Evolutionary conservation across 1,139 yeast species (phyloP), one percentile per base, ranked within the genome.

Genomic region (Pichia cactophila): DNA sequence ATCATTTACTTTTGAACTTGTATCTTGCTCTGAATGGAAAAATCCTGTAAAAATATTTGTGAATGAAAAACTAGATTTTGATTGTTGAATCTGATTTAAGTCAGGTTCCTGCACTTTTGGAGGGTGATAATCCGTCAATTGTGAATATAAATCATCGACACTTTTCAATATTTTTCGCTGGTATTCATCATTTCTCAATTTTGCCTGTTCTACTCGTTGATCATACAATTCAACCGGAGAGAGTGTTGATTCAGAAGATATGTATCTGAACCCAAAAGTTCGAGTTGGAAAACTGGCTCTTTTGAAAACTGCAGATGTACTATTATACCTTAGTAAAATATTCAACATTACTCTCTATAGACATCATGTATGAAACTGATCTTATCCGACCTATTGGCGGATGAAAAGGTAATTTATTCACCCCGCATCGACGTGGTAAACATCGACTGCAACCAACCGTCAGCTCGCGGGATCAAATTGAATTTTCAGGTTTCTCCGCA

Each of bases 131-230:
- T 56, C 48, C 1, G 55, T 58, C 46, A 86, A 65, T 14, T 70
- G 66, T 11, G 66, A 63, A 60, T 84, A 85, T 16, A 86, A 65
- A 4, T 66, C 64, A 9, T 83, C 75, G 50, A 86, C 64, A 26
- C 72, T 76, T 33, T 75, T 61, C 42, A 86, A 74, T 50, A 84
- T 82, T 39, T 78, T 77, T 42, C 83, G 67, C 60, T 80, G 84
- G 60, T 76, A 78, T 17, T 72, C 72, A 58, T 80, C 85, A 54
- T 79, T 81, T 48, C 72, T 66, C n/a, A 80, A 63, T 37, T 62
- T 64, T 1, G 78, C 77, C 14, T 58, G 53, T 6, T 60, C 54
- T 10, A 79, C 80, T 41, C 72, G 62, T 33, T 56, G 50, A 53
- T 78, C 71, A 58, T 80, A 80, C 26, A 70, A 68, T 52, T 74